These are phyloP conservation scores for Phytophthora melonis DNA, from an alignment of 352 stramenopile genomes.

Conservation along the genomic window DNA sequence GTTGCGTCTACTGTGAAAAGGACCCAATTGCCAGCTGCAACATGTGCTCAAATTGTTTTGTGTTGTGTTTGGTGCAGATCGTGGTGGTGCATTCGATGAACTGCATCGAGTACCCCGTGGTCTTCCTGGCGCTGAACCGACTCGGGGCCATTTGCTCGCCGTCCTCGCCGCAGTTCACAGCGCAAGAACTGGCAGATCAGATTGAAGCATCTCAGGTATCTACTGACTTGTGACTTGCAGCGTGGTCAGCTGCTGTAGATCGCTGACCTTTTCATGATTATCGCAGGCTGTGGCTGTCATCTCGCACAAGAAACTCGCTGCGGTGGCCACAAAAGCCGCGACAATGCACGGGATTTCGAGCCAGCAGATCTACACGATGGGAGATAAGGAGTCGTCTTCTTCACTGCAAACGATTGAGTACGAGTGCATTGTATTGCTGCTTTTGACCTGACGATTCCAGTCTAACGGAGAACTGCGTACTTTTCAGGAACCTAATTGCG, in stretches of 20 bases:
- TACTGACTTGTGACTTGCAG: background rate
- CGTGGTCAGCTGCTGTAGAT: background rate
- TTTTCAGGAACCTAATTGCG: background rate
- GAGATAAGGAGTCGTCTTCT: background rate
- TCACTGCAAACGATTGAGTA: background rate
- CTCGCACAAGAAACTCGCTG: background rate
- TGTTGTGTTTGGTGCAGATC: background rate
- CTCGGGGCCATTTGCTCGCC: background rate
- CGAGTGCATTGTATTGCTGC: background rate
- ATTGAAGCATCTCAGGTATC: background rate
- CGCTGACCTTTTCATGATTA: background rate
- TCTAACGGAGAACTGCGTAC: background rate
- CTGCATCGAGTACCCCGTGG: slow-evolving; percentile 1
- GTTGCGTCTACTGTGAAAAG: background rate
- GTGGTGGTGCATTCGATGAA: background rate
- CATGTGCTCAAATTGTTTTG: background rate
- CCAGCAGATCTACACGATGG: background rate
- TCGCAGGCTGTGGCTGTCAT: background rate
- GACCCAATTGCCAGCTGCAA: background rate
- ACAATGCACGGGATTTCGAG: background rate
- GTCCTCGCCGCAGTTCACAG: background rate
- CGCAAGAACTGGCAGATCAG: background rate
- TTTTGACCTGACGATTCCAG: background rate
- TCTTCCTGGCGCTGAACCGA: background rate
- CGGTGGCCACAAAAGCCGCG: background rate